Conservation (phyloP, 2,329 filamentous ascomycete genomes). For the Pseudopyricularia cyperi region DNA sequence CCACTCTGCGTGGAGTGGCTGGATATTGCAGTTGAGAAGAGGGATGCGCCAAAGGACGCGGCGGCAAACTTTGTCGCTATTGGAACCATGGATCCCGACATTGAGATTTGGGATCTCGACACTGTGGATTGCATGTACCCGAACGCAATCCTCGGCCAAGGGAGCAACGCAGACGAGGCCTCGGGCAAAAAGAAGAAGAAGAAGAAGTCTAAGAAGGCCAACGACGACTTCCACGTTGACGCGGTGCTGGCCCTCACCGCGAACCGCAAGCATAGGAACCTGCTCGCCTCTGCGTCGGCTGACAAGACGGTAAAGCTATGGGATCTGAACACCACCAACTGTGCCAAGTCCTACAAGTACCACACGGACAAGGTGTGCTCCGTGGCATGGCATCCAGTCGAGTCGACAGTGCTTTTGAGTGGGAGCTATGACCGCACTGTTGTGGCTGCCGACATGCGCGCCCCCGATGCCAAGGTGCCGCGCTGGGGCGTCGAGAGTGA, state of each 20-base stretch:
- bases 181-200: slow-evolving; percentile 71
- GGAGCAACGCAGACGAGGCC: slow-evolving; percentile 35
- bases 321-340: slow-evolving; percentile 85
- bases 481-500: slow-evolving; percentile 93
- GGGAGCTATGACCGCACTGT: slow-evolving; percentile 93
- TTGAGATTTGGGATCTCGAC: slow-evolving; percentile 96
- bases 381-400: slow-evolving; percentile 78
- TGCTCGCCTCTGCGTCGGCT: slow-evolving; percentile 87
- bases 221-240: slow-evolving; percentile 88
- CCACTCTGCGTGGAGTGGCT: slow-evolving; percentile 94
- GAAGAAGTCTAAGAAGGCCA: slow-evolving; percentile 79
- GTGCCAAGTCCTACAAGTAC: slow-evolving; percentile 84
- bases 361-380: slow-evolving; percentile 98
- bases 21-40: slow-evolving; percentile 74
- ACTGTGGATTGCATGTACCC: slow-evolving; percentile 97
- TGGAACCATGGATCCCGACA: slow-evolving; percentile 95
- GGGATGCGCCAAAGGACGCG: slow-evolving; percentile 44
- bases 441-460: slow-evolving; percentile 91
- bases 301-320: slow-evolving; percentile 97
- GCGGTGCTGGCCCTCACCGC: slow-evolving; percentile 82
- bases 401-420: slow-evolving; percentile 79
- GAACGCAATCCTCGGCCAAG: slow-evolving; percentile 83
- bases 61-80: slow-evolving; percentile 87
- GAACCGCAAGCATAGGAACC: slow-evolving; percentile 85
- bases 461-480: slow-evolving; percentile 67